phyloP scores from a whole-genome alignment of 306 rosid species.

The Quercus cerris region DNA sequence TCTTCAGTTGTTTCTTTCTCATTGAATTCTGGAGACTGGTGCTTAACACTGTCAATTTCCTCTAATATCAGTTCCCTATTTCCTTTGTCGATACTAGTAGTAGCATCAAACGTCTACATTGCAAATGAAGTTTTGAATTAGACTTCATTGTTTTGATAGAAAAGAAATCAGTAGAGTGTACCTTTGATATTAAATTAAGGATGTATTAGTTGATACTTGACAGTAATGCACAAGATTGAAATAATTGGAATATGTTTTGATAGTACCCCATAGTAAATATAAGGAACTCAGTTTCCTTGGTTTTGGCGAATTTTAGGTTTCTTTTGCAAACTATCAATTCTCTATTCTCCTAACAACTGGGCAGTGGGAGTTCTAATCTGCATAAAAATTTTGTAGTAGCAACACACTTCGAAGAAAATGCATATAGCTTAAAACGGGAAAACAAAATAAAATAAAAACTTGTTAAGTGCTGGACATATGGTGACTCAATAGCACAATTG shows the following conservation, averaged over 20 bases:
- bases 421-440: neutral
- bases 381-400: neutral
- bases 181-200: neutral
- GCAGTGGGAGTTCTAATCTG: neutral
- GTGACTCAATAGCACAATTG: neutral
- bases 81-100: conserved; percentile 7
- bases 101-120: conserved; percentile 12
- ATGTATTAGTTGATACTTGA: neutral
- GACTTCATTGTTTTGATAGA: neutral
- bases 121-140: neutral
- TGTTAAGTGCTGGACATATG: neutral
- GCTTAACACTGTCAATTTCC: conserved; percentile 7
- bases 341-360: neutral
- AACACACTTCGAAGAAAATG: neutral
- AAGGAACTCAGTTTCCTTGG: neutral
- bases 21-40: conserved; percentile 7
- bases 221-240: neutral
- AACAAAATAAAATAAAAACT: neutral
- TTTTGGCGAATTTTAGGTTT: neutral
- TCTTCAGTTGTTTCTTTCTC: neutral
- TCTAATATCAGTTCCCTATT: neutral
- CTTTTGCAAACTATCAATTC: neutral
- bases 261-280: neutral
- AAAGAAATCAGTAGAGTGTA: neutral
- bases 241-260: neutral